Conservation (phyloP, 768 basidiomycete species). For the Lactarius quietus region DNA sequence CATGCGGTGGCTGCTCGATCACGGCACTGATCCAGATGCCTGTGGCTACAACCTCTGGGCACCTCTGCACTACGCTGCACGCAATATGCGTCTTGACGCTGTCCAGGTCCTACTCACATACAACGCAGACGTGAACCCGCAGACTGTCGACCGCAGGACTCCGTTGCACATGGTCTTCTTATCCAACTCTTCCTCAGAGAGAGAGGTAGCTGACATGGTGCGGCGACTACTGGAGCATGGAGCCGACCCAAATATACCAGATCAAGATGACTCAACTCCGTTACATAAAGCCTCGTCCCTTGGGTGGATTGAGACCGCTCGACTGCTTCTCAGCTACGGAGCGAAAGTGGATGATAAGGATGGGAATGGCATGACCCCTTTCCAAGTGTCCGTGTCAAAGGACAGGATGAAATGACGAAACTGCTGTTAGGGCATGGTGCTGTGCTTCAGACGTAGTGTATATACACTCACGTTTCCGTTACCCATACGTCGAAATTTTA, state of each 20-base stretch:
- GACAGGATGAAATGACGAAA: not conserved
- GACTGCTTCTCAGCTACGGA: not conserved
- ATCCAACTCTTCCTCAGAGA: not conserved
- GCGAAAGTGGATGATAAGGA: not conserved
- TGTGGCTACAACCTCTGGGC: not conserved
- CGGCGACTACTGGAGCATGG: not conserved
- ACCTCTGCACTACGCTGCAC: not conserved
- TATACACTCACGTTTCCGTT: too few relatives aligned
- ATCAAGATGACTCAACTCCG: not conserved
- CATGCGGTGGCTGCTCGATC: not conserved
- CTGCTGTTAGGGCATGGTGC: not conserved
- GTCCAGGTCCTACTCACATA: not conserved
- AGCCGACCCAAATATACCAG: not conserved
- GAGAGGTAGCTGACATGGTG: not conserved
- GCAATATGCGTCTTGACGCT: not conserved
- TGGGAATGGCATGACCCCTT: not conserved
- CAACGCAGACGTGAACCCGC: not conserved
- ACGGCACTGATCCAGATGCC: not conserved
- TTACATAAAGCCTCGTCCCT: not conserved
- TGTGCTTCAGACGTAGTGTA: too few relatives aligned
- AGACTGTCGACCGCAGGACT: not conserved
- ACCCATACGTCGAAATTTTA: too few relatives aligned
- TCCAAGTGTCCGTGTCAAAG: not conserved
- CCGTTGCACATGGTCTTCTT: not conserved
- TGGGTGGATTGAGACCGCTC: not conserved